phyloP scores from a whole-genome alignment of 352 stramenopile genomes.

The Globisporangium rhizosaccharum region DNA sequence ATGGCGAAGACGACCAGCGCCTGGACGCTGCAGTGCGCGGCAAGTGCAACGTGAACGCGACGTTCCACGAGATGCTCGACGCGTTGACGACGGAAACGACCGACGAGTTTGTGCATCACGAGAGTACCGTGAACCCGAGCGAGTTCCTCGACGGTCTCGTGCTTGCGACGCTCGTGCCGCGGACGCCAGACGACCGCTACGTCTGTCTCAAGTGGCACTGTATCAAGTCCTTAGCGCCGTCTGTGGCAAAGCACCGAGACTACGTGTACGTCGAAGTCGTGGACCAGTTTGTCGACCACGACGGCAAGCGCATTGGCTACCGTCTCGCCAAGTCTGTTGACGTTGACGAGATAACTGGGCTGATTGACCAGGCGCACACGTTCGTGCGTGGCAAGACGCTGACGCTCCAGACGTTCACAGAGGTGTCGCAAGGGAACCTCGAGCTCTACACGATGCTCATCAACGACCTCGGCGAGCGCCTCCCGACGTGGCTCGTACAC shows the following conservation, averaged over 20 bases:
- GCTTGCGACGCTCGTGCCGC: constrained; percentile 66
- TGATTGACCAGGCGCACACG: constrained; percentile 41
- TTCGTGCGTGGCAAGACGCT: constrained; percentile 75
- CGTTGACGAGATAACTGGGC: constrained; percentile 37
- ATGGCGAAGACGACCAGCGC: constrained; percentile 48
- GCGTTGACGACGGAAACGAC: constrained; percentile 70
- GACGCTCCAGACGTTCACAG: constrained; percentile 66
- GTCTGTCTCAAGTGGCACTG: constrained; percentile 83
- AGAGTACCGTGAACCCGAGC: constrained; percentile 53
- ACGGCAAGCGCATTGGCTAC: constrained; percentile 61
- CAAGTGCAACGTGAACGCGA: constrained; percentile 69
- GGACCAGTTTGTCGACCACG: constrained; percentile 63
- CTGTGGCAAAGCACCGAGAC: constrained; percentile 69
- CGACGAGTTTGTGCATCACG: constrained; percentile 55
- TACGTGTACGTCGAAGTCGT: constrained; percentile 84
- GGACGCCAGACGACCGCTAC: constrained; percentile 56
- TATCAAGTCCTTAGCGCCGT: constrained; percentile 63
- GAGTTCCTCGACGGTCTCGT: constrained; percentile 80
- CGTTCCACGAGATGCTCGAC: constrained; percentile 73
- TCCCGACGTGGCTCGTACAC: constrained; percentile 75
- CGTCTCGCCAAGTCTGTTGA: constrained; percentile 74
- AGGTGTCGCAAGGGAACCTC: constrained; percentile 47
- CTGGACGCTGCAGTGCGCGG: constrained; percentile 68
- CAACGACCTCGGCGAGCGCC: constrained; percentile 67
- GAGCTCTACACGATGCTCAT: constrained; percentile 81